These are phyloP conservation scores for Penicillium flavigenum DNA, from an alignment of 495 filamentous ascomycete species.

Conservation along the genomic window DNA sequence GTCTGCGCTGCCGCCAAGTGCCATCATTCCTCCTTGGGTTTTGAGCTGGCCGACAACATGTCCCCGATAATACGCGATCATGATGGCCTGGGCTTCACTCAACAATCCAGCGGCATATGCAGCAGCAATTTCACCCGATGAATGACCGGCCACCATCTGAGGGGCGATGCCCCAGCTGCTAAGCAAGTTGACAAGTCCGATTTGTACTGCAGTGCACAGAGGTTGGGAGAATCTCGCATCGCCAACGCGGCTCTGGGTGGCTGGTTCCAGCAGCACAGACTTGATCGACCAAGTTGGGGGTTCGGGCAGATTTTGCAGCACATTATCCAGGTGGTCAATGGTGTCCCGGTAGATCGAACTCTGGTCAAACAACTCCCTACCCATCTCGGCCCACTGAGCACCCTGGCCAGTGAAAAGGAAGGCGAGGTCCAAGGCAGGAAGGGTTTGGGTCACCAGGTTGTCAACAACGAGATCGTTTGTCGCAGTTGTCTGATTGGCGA, in stretches of 20 bases:
- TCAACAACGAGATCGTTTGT: too few relatives aligned
- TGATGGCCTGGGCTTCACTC: constrained; percentile 15
- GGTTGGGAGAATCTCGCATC: constrained; percentile 13
- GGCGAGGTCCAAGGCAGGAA: too few relatives aligned
- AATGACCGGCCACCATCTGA: constrained; percentile 35
- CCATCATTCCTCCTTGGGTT: constrained; percentile 29
- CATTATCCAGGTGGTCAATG: not conserved
- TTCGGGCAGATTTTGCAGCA: constrained; percentile 20
- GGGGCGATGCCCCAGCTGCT: constrained; percentile 31
- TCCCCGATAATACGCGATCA: constrained; percentile 27
- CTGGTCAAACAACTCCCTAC: not conserved
- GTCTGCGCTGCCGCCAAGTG: constrained; percentile 22
- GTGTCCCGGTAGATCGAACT: not conserved
- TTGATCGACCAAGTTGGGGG: constrained; percentile 27
- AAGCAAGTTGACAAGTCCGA: constrained; percentile 41
- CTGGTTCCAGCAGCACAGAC: too few relatives aligned
- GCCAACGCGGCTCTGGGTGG: too few relatives aligned
- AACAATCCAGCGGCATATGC: constrained; percentile 25
- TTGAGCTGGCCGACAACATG: constrained; percentile 20
- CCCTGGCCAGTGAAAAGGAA: not conserved
- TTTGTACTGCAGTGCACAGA: constrained; percentile 41
- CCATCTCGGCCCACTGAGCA: not conserved
- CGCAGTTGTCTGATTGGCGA: too few relatives aligned
- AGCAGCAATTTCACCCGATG: constrained; percentile 43
- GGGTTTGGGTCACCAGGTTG: too few relatives aligned